A percentile compares a stretch with the other conserved stretches of the same genome.
phyloP scores from a whole-genome alignment of 1,284 basidiomycete genomes.

The Rhodotorula mucilaginosa region DNA sequence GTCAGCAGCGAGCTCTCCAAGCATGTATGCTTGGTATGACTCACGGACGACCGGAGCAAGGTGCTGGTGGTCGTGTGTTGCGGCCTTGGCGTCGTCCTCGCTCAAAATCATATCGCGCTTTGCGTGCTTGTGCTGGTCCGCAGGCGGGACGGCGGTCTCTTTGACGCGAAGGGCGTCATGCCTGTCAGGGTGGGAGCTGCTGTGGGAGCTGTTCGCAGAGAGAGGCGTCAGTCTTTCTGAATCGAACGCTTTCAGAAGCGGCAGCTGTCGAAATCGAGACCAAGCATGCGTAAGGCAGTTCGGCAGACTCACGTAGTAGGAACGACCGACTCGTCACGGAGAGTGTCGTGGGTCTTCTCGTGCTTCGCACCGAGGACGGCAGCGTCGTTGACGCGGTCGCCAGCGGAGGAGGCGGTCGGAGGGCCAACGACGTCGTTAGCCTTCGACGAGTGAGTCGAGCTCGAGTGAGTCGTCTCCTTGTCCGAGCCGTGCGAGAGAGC shows the following conservation, averaged over 20 bases:
- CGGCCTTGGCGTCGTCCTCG: constrained; percentile 41
- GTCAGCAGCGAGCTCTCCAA: neutral
- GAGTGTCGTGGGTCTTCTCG: neutral
- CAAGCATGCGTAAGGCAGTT: too few relatives aligned
- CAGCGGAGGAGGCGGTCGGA: neutral
- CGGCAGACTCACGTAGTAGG: neutral
- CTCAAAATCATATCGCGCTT: constrained; percentile 9
- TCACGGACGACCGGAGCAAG: constrained; percentile 45
- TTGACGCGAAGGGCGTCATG: constrained; percentile 5
- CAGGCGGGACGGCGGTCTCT: constrained; percentile 26
- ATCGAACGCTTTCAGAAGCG: too few relatives aligned
- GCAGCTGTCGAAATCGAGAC: too few relatives aligned
- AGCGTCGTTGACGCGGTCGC: constrained; percentile 1
- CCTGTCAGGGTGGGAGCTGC: neutral
- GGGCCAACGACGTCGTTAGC: neutral
- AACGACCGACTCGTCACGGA: neutral
- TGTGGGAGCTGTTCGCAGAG: neutral
- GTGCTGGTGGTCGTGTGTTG: constrained; percentile 48
- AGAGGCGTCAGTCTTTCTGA: too few relatives aligned
- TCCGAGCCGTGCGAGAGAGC: constrained; percentile 24
- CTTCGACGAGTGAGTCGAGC: neutral
- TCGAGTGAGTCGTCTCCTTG: neutral
- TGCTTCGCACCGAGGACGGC: neutral
- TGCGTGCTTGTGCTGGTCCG: constrained; percentile 22
- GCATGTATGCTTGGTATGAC: neutral